Evolutionary conservation across 768 basidiomycete species (phyloP).

Genomic region (Serendipita indica): DNA sequence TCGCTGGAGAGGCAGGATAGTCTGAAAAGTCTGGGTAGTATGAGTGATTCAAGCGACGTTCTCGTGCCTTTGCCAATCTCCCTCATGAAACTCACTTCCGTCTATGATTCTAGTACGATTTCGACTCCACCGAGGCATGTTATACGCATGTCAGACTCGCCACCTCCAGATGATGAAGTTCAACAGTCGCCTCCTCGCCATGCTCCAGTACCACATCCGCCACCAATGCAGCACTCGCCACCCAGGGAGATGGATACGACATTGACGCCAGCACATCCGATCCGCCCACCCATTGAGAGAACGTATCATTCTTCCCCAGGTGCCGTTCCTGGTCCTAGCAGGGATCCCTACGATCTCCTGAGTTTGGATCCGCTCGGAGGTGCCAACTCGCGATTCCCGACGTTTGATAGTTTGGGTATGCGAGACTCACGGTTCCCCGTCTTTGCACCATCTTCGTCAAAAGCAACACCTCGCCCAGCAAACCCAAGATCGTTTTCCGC

Average conservation of each 20-base stretch:
- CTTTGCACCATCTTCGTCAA: neutral
- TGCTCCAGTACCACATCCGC: neutral
- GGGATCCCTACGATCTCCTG: neutral
- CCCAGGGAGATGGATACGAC: neutral
- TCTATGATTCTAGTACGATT: neutral
- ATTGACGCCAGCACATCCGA: neutral
- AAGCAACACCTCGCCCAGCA: neutral
- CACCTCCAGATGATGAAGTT: neutral
- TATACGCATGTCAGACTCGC: neutral
- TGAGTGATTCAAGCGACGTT: neutral
- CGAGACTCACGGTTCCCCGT: constrained; percentile 1
- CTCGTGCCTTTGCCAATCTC: neutral
- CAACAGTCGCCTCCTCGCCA: neutral
- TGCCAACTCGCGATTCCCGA: neutral
- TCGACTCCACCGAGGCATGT: neutral
- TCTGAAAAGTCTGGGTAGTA: neutral
- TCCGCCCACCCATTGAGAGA: neutral
- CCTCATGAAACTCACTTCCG: neutral
- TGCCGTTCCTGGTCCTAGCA: neutral
- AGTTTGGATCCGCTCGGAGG: neutral
- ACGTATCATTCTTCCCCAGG: neutral
- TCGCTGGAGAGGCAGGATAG: neutral
- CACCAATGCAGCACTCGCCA: neutral
- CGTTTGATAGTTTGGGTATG: neutral
- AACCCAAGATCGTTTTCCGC: neutral